Evolutionary conservation across 441 rosid species (phyloP).

Genomic region (Codiaeum variegatum): DNA sequence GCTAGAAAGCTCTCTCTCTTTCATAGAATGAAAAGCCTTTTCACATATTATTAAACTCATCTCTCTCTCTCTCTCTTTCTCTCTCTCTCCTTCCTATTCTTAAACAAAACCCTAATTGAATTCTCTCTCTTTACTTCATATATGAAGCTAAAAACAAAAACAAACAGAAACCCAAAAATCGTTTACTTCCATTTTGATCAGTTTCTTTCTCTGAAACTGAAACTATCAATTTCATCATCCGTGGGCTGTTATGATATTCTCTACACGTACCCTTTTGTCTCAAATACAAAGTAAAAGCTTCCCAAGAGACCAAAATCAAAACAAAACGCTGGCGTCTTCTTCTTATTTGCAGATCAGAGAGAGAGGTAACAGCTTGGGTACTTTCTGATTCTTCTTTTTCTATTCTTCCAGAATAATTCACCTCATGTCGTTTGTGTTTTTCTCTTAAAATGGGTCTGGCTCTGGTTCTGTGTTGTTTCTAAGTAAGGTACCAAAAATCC

Average conservation of each 20-base stretch:
- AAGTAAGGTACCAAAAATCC: conserved; percentile 13
- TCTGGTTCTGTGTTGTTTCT: background rate
- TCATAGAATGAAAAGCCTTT: too few species aligned
- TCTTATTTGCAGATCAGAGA: conserved; percentile 30
- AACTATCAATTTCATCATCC: conserved; percentile 31
- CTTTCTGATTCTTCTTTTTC: conserved; percentile 25
- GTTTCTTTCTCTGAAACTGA: conserved; percentile 4
- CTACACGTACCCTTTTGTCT: conserved; percentile 20
- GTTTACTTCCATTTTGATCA: conserved; percentile 13
- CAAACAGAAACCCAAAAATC: background rate
- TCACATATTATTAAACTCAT: too few species aligned
- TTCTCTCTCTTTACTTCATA: conserved; percentile 26
- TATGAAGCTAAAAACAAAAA: conserved; percentile 5
- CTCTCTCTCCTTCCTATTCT: conserved; percentile 29
- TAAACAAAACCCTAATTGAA: conserved; percentile 58
- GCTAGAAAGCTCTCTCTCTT: conserved; percentile 2
- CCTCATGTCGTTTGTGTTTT: conserved; percentile 32
- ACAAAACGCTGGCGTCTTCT: conserved; percentile 24
- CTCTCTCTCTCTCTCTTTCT: conserved; percentile 19
- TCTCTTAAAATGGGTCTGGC: conserved; percentile 22
- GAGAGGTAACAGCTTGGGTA: conserved; percentile 30
- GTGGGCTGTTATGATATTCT: conserved; percentile 25
- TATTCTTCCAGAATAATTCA: conserved; percentile 24
- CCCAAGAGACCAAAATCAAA: conserved; percentile 16
- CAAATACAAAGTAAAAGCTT: conserved; percentile 19